These are phyloP conservation scores for Diplotaxis tenuifolia DNA, from an alignment of 345 rosid species.

Conservation along the genomic window DNA sequence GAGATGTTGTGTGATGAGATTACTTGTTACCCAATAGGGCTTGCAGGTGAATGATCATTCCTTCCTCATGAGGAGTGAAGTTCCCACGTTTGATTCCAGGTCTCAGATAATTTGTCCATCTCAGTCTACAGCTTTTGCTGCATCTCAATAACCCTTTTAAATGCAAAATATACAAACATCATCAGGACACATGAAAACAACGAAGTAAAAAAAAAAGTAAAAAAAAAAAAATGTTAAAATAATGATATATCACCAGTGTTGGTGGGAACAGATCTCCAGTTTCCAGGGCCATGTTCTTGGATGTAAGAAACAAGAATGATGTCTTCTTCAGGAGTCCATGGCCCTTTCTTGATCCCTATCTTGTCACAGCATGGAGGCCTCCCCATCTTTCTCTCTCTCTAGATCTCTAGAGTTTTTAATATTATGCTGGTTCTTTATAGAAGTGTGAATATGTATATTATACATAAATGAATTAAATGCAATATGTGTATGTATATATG, in stretches of 20 bases:
- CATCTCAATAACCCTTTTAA: slow-evolving; percentile 75
- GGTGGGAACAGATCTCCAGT: slow-evolving; percentile 96
- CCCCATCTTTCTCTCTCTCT: slow-evolving; percentile 53
- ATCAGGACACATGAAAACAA: slow-evolving; percentile 2
- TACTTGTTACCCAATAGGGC: slow-evolving; percentile 99
- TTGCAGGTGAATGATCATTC: slow-evolving; percentile 96
- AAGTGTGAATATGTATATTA: slow-evolving; percentile 30
- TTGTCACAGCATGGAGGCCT: slow-evolving; percentile 94
- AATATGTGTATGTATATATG: slow-evolving; percentile 32
- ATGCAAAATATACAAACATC: slow-evolving; percentile 13
- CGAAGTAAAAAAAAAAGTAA: neutral
- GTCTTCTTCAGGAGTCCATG: slow-evolving; percentile 99
- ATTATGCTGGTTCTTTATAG: slow-evolving; percentile 26
- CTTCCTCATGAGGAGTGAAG: slow-evolving; percentile 96
- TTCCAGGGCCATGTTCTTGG: slow-evolving; percentile 95
- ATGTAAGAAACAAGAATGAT: slow-evolving; percentile 89
- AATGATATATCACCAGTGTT: slow-evolving; percentile 59
- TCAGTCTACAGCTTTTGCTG: slow-evolving; percentile 98
- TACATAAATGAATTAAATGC: slow-evolving; percentile 35
- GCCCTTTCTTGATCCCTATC: slow-evolving; percentile 94
- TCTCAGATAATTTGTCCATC: slow-evolving; percentile 98
- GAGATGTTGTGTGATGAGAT: slow-evolving; percentile 38
- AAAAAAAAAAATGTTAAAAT: neutral
- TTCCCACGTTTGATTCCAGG: slow-evolving; percentile 99
- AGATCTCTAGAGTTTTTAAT: slow-evolving; percentile 23